Evolutionary conservation across 176 grass and related monocot genomes (phyloP), one percentile per base, ranked within the genome.

Genomic region (Triticum aestivum): DNA sequence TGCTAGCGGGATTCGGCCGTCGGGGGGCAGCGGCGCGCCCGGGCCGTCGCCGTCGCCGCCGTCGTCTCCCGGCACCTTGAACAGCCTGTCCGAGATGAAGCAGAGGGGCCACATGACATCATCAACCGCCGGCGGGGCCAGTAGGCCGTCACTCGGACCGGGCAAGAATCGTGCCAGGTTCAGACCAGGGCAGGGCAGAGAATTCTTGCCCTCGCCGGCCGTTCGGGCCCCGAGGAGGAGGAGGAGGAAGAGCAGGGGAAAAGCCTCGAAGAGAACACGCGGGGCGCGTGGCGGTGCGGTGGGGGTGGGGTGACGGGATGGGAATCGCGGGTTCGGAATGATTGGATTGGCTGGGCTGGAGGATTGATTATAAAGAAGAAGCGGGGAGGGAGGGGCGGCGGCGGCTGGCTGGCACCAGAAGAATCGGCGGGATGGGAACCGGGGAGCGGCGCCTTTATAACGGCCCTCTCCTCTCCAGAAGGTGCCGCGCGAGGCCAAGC

Each of bases 21-120:
- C 84, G 17, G 80, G 6, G 64, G 83, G 14, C 44, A 71, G 54
- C 47, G 41, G 38, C 78, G 61, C 44, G 11, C 64, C 80, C 33
- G 44, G 54, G 42, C 42, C 42, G 42, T 44, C 34, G 11, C 84
- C 79, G 10, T 33, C 77, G 54, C 15, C 83, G 33, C 58, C 86
- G 20, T 75, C 89, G 33, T 92, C 86, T 44, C 80, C 89, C 5
- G 90, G 85, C 89, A 94, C 86, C 90, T 91, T 99, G 51, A 87
- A 87, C 41, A 99, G 85, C 86, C 81, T 99, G 45, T 98, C 96
- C 64, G 93, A 93, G 81, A 98, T 89, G 77, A 91, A 87, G 84
- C 86, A 84, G 35, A 98, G 81, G 78, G 88, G 91, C 96, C 96
- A 98, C 93, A 92, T 95, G 85, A 86, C 88, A 91, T 83, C 64